These are phyloP conservation scores for Hyphodiscus sp. DNA, from an alignment of 2,329 filamentous ascomycete genomes.

Conservation along the genomic window DNA sequence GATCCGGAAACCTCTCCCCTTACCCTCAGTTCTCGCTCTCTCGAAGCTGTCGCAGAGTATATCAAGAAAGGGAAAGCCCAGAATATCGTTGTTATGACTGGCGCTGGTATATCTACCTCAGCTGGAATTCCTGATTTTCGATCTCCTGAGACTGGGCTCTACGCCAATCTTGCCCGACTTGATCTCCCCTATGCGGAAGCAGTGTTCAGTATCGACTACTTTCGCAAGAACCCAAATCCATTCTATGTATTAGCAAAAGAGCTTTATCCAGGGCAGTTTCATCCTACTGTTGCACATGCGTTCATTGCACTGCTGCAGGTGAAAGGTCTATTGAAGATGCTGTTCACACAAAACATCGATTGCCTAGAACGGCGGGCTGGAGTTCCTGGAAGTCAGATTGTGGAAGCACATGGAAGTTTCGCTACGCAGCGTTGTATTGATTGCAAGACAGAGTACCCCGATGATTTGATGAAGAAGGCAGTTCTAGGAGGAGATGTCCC, in stretches of 20 bases:
- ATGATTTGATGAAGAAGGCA: conserved; percentile 64
- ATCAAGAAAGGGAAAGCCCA: conserved; percentile 64
- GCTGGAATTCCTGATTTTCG: conserved; percentile 86
- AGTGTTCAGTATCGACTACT: conserved; percentile 90
- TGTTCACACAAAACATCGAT: conserved; percentile 98
- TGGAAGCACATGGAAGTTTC: conserved; percentile 95
- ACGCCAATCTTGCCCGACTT: conserved; percentile 81
- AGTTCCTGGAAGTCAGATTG: conserved; percentile 70
- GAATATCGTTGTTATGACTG: conserved; percentile 81
- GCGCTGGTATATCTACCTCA: conserved; percentile 79
- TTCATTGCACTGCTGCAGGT: conserved; percentile 78
- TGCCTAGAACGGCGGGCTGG: conserved; percentile 85
- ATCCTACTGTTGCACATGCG: conserved; percentile 82
- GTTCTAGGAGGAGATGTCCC: conserved; percentile 65
- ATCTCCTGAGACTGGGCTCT: conserved; percentile 86
- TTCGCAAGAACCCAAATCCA: conserved; percentile 73
- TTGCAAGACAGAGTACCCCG: conserved; percentile 67
- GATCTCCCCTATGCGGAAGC: conserved; percentile 86
- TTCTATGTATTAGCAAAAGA: conserved; percentile 93
- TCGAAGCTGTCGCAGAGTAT: conserved; percentile 72
- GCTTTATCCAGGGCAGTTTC: conserved; percentile 83
- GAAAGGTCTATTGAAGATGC: conserved; percentile 72
- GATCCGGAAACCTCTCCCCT: conserved; percentile 54
- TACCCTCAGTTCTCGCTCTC: conserved; percentile 60
- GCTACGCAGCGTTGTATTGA: conserved; percentile 88